Base-by-base conservation (phyloP, 441 rosid genomes). In the Biscutella laevigata region DNA sequence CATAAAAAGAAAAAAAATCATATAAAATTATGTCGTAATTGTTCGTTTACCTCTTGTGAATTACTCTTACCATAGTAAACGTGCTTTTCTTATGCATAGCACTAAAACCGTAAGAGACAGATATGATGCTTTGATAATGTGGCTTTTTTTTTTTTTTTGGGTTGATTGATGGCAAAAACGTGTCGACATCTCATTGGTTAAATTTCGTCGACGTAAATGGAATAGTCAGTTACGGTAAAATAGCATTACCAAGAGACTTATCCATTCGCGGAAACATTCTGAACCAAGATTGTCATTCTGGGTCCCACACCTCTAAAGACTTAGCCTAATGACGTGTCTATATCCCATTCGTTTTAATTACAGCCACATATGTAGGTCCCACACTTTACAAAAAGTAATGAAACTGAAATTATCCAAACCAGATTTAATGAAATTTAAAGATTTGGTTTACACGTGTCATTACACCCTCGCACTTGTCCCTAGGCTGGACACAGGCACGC, bases 221-320 rank as follows among this genome's bases (percentile, higher is more conserved):
- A 38, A 54, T 5, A 54, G 36, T n/a, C 13, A 29, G 10, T 29
- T 11, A 15, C 14, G 41, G 30, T 34, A 24, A 22, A 63, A 39
- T 17, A 55, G 25, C 19, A 38, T 38, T 36, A 40, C 45, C 3
- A 6, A 30, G 30, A 19, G 21, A 33, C 47, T 57, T 64, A 64
- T 57, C 64, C 64, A 50, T 35, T 49, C 3, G 17, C n/a, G 64
- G 53, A 64, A 41, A 64, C 69, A 57, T 57, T 57, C 64, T 64
- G 64, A 64, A 49, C 69, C 59, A 57, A 26, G 63, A 48, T 57
- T 26, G 40, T 49, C 27, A 19, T 3, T 33, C 15, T 9, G 39
- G 64, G 64, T 50, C 64, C 69, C 53, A 49, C 47, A 3, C 45
- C 16, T 39, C 55, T 5, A 22, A 15, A 1, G 42, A 50, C 21